Base-by-base conservation (phyloP, 2,329 filamentous ascomycete species). In the Xylariaceae sp. region DNA sequence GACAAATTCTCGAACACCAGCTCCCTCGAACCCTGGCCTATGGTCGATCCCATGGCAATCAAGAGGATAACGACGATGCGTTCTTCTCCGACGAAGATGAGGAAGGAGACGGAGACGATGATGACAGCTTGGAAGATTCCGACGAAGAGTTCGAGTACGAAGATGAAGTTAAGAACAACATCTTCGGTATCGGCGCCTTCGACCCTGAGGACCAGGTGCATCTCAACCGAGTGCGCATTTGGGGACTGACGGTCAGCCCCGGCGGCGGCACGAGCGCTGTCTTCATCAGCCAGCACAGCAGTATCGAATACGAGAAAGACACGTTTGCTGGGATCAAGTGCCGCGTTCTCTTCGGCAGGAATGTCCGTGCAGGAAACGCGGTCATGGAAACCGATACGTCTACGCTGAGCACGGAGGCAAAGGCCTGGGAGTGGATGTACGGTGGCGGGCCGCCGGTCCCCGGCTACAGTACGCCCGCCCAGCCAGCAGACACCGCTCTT, bases 341-440 rank as follows among this genome's bases (percentile, higher is more conserved):
- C 54, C 70, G 65, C 0, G 68, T 79, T 2, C 59, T 75, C 15
- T 78, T 79, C 57, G 75, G 71, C 39, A 52, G 42, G 44, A 58
- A 53, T 57, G 57, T 55, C 62, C 63, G 13, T n/a, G 18, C 47
- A 0, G 61, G 63, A 7, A 50, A 48, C 1, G 44, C 6, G 17
- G 18, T 10, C 7, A 10, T 11, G 10, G n/a, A 37, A 23, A 18
- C 4, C 17, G 39, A 44, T 39, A 39, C 7, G 9, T 30, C 9
- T 30, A 7, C 50, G 5, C 70, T 81, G 17, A 80, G 80, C n/a
- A 82, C 82, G 1, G 83, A 86, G 68, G 82, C 77, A 0, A 72
- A 73, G 44, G 73, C 81, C 50, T 85, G 82, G 77, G 79, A 84
- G 62, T 83, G 80, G 77, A 82, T 85, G 78, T 85, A 85, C 65